Evolutionary conservation across 164 flowering plant species (phyloP), one percentile per base, ranked within the genome.

Genomic region (Vitis rotundifolia): DNA sequence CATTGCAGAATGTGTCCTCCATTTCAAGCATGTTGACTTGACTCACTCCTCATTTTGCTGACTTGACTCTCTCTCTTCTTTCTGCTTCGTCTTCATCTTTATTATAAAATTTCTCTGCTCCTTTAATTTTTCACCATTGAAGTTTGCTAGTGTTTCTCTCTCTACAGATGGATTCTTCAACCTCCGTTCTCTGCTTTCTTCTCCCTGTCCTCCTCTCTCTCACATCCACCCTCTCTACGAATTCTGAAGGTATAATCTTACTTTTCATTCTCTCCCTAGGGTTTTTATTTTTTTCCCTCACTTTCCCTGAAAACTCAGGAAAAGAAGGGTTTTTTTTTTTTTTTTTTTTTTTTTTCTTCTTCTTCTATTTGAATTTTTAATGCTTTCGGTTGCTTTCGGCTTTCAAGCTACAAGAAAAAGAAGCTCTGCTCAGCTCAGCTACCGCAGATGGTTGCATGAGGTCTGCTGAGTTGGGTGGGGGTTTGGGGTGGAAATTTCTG

Each of bases 161-260:
- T 13, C 56, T 48, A 3, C 26, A 47, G 26, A 82, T 85, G 85
- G 72, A 37, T 68, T 70, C 44, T 58, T 16, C 56, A 56, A 61
- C 44, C 61, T 66, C 51, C 56, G 28, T 69, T 69, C 49, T 71
- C 71, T 64, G 70, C 29, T 31, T 76, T 49, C 62, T 79, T 64
- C 56, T 77, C n/a, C 47, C 72, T 22, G 52, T 82, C 75, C 63
- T 81, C 64, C 73, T 79, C 60, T 63, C 59, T 6, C 18, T 80
- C 59, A 63, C 79, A 28, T 73, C 81, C 3, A 56, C 84, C 11
- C 65, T 79, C 68, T 84, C 85, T 2, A 78, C 88, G 67, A 88
- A 89, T 68, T 77, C 90, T 51, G 94, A 89, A 86, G 94, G 94
- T 86, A 82, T 2, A 49, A 44, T 3, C 48, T 19, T 44, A 3